These are phyloP conservation scores for Globisporangium yorkense DNA, from an alignment of 352 stramenopile species.

Conservation along the genomic window DNA sequence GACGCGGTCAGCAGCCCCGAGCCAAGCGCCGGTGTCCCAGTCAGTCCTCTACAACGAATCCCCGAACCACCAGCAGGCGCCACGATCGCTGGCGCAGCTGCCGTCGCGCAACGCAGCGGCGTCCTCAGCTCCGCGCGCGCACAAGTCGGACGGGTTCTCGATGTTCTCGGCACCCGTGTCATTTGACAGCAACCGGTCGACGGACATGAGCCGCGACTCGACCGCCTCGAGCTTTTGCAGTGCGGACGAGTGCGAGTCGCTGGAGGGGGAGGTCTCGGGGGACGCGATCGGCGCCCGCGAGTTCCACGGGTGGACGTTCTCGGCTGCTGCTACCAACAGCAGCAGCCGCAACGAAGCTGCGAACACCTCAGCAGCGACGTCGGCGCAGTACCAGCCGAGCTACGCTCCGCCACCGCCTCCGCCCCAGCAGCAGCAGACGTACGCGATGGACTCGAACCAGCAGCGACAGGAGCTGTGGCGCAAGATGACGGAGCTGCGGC, in stretches of 20 bases:
- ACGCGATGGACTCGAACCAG: constrained; percentile 1
- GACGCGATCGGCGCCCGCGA: constrained; percentile 12
- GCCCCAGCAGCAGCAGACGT: too few relatives aligned
- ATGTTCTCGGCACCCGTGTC: constrained; percentile 1
- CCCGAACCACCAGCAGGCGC: too few relatives aligned
- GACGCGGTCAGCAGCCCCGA: not conserved
- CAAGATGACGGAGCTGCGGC: constrained; percentile 50
- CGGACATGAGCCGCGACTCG: constrained; percentile 1
- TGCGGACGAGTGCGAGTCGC: not conserved
- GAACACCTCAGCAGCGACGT: too few relatives aligned
- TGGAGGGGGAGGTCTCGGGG: constrained; percentile 7
- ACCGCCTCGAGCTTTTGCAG: constrained; percentile 6
- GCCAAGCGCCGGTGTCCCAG: too few relatives aligned
- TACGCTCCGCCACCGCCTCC: too few relatives aligned
- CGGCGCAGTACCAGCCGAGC: constrained; percentile 1
- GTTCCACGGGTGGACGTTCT: not conserved
- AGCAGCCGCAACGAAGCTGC: constrained; percentile 2
- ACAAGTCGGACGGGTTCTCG: too few relatives aligned
- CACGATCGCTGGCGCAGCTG: too few relatives aligned
- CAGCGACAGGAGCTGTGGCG: constrained; percentile 27
- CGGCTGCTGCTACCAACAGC: not conserved
- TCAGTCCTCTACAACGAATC: too few relatives aligned
- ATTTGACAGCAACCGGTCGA: constrained; percentile 5
- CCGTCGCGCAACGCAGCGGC: too few relatives aligned
- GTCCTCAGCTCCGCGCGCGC: too few relatives aligned